Percentiles rank a stretch among this genome's conserved stretches.
Conservation (phyloP, 306 rosid species). For the cucumber (Cucumis sativus) region DNA sequence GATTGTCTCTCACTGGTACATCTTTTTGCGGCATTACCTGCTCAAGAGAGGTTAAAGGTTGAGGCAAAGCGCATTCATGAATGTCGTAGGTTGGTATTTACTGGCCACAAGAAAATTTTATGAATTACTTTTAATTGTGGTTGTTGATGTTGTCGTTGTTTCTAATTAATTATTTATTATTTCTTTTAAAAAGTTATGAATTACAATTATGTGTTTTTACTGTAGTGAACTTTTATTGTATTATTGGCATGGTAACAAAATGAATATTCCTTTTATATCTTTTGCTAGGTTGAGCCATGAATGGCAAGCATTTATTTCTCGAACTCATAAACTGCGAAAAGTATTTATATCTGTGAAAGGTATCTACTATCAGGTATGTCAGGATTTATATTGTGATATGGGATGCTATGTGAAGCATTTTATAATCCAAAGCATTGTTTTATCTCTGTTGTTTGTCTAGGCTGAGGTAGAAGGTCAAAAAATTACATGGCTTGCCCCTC, state of each 20-base stretch:
- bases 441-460: constrained; percentile 27
- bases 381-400: neutral
- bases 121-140: neutral
- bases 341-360: constrained; percentile 85
- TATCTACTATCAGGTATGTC: constrained; percentile 73
- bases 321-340: constrained; percentile 67
- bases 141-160: too few relatives aligned
- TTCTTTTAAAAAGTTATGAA: too few relatives aligned
- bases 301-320: constrained; percentile 83
- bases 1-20: constrained; percentile 89
- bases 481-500: constrained; percentile 87
- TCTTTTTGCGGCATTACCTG: constrained; percentile 85
- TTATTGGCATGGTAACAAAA: neutral
- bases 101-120: neutral
- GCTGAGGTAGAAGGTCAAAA: constrained; percentile 71
- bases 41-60: constrained; percentile 52
- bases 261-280: neutral
- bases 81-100: constrained; percentile 54
- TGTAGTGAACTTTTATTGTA: neutral
- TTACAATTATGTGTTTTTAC: too few relatives aligned
- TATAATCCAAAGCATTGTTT: neutral
- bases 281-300: constrained; percentile 69
- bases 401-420: neutral
- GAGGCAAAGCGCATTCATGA: constrained; percentile 45
- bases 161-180: too few relatives aligned